Conservation (phyloP, 371 early-diverging fungal species). For the Conidiobolus incongruus region DNA sequence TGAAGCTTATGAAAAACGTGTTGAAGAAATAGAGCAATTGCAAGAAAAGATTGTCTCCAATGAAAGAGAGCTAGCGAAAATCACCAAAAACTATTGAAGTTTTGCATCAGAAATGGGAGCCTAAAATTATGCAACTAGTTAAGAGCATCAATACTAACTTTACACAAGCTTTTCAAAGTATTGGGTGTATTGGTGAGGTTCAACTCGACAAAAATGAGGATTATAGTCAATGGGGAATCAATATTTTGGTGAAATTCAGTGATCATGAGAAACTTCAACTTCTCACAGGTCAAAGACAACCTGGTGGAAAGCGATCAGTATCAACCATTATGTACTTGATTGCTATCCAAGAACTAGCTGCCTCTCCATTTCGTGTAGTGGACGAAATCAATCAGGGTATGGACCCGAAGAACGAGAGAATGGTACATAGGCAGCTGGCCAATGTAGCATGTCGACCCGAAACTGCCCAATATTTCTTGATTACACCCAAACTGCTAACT, state of each 20-base stretch:
- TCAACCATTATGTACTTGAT: conserved; percentile 95
- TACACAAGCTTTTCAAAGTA: conserved; percentile 14
- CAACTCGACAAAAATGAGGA: conserved; percentile 41
- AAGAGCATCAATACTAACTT: background rate
- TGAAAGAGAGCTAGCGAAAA: too few species aligned
- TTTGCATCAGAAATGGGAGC: too few species aligned
- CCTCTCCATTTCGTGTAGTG: conserved; percentile 93
- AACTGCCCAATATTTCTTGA: conserved; percentile 85
- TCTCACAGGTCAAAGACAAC: conserved; percentile 83
- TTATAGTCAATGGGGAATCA: conserved; percentile 87
- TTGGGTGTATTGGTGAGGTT: conserved; percentile 83
- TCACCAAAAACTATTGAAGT: conserved; percentile 44
- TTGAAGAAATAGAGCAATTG: conserved; percentile 17
- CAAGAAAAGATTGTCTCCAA: conserved; percentile 10
- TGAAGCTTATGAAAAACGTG: conserved; percentile 33
- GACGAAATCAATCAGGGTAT: conserved; percentile 99
- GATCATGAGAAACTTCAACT: conserved; percentile 67
- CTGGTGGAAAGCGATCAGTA: conserved; percentile 85
- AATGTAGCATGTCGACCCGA: conserved; percentile 31
- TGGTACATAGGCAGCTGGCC: conserved; percentile 87
- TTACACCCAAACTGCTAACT: conserved; percentile 97
- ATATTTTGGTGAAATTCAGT: conserved; percentile 83
- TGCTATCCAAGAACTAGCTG: conserved; percentile 72
- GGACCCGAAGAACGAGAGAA: conserved; percentile 96
- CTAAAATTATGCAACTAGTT: too few species aligned